phyloP scores from a whole-genome alignment of 176 grass and related monocot species.

The Ensete ventricosum region DNA sequence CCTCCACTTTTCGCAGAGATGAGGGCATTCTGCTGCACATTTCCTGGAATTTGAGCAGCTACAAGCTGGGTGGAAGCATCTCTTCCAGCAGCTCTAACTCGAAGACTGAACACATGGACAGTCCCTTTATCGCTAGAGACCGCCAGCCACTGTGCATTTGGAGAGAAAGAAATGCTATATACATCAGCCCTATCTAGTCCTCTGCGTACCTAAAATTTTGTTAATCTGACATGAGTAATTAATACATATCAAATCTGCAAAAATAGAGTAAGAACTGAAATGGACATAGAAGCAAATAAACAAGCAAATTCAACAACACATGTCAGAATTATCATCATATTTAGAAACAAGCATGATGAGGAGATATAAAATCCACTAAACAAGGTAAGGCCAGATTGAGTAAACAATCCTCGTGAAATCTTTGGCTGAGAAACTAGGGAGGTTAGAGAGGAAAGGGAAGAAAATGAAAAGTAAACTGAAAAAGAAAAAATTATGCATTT shows the following conservation, averaged over 20 bases:
- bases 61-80: conserved; percentile 25
- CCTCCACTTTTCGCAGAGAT: conserved; percentile 16
- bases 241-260: background rate
- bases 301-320: background rate
- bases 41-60: conserved; percentile 16
- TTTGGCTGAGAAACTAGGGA: too few relatives aligned
- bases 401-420: too few relatives aligned
- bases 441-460: too few relatives aligned
- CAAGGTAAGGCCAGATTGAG: too few relatives aligned
- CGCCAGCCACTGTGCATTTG: conserved; percentile 51
- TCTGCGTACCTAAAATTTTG: conserved; percentile 49
- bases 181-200: conserved; percentile 60
- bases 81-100: conserved; percentile 19
- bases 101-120: conserved; percentile 65
- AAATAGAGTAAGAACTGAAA: background rate
- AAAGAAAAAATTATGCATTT: too few relatives aligned
- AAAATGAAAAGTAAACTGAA: too few relatives aligned
- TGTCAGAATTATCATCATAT: background rate
- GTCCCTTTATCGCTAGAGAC: conserved; percentile 74
- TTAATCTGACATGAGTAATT: background rate
- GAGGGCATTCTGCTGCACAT: conserved; percentile 23
- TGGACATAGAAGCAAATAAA: background rate
- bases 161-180: conserved; percentile 63
- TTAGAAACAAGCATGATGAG: background rate
- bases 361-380: too few relatives aligned